Evolutionary conservation across 345 rosid species (phyloP).

Genomic region (Eucalyptus marginata): DNA sequence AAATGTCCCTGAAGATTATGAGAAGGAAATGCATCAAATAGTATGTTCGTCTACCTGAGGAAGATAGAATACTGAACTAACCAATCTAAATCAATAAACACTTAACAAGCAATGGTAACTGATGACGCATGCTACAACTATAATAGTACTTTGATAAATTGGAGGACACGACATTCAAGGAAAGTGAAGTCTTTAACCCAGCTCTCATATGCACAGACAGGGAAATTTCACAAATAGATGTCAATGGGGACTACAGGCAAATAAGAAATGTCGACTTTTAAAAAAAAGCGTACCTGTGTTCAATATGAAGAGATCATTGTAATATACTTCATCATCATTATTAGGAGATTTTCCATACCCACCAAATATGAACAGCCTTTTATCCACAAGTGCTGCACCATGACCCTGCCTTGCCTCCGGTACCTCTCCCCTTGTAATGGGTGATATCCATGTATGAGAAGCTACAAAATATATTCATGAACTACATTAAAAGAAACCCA

Average conservation of each 20-base stretch:
- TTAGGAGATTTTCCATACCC: slow-evolving; percentile 75
- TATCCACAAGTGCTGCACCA: slow-evolving; percentile 81
- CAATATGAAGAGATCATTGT: slow-evolving; percentile 67
- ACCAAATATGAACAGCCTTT: slow-evolving; percentile 78
- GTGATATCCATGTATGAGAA: slow-evolving; percentile 80
- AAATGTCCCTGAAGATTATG: slow-evolving; percentile 53
- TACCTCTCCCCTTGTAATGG: slow-evolving; percentile 78
- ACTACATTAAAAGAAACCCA: neutral
- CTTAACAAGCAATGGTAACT: neutral
- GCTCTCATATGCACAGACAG: neutral
- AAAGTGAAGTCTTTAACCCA: neutral
- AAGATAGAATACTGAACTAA: neutral
- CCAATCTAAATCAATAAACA: neutral
- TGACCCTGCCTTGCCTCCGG: slow-evolving; percentile 96
- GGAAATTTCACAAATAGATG: neutral
- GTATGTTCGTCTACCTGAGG: neutral
- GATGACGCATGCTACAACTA: neutral
- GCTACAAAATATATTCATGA: slow-evolving; percentile 18
- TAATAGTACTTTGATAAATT: neutral
- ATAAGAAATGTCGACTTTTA: neutral
- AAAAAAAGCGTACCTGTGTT: slow-evolving; percentile 47
- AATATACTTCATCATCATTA: slow-evolving; percentile 56
- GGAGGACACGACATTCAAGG: neutral
- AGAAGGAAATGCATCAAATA: neutral
- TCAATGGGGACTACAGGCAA: neutral